Conservation (phyloP, 257 asterid genomes). For the Nicotiana undulata region DNA sequence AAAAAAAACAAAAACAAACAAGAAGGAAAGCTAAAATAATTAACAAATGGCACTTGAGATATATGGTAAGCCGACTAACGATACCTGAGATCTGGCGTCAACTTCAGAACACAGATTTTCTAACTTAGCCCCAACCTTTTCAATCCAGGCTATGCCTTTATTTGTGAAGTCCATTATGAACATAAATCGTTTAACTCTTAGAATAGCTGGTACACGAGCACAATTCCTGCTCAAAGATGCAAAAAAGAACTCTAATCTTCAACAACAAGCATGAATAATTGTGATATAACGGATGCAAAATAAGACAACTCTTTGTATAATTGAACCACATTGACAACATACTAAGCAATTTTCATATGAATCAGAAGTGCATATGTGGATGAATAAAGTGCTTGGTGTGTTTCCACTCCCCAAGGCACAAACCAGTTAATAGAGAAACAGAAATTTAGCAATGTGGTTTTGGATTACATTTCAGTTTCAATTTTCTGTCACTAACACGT, state of each 20-base stretch:
- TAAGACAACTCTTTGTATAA: neutral
- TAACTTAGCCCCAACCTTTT: slow-evolving; percentile 7
- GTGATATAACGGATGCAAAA: neutral
- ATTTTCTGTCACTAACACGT: neutral
- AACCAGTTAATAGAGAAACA: neutral
- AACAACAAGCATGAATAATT: neutral
- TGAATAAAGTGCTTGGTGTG: neutral
- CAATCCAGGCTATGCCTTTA: slow-evolving; percentile 10
- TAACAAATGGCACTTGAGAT: neutral
- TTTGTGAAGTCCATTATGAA: slow-evolving; percentile 9
- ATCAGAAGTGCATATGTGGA: too few relatives aligned
- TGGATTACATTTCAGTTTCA: neutral
- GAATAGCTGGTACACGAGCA: neutral
- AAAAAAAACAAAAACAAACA: neutral
- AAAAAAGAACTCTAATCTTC: neutral
- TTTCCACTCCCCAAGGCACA: neutral
- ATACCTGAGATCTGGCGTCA: slow-evolving; percentile 17
- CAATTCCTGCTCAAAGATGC: neutral
- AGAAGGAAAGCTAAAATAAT: neutral
- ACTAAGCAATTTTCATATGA: too few relatives aligned
- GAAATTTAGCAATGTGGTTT: neutral
- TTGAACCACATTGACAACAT: neutral
- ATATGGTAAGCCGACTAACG: neutral
- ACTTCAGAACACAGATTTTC: slow-evolving; percentile 14
- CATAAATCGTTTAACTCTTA: neutral